These are phyloP conservation scores for Lenzites betulinus DNA, from an alignment of 768 basidiomycete genomes.

Conservation along the genomic window DNA sequence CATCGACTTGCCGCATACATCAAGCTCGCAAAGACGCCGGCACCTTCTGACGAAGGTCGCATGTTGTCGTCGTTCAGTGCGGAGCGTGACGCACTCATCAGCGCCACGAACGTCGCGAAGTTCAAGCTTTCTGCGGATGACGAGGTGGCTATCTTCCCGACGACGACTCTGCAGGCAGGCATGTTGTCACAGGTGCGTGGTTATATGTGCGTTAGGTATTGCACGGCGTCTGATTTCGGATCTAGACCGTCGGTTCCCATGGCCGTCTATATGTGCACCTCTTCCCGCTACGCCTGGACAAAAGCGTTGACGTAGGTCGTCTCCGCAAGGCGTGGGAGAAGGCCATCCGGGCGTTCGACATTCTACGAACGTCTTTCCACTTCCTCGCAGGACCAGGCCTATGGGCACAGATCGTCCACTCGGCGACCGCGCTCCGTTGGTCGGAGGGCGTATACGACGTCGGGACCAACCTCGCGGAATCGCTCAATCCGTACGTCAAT, in stretches of 20 bases:
- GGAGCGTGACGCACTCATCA: slow-evolving; percentile 7
- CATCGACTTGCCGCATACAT: slow-evolving; percentile 9
- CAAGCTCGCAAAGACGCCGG: background rate
- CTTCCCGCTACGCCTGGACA: slow-evolving; percentile 29
- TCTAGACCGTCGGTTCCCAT: slow-evolving; percentile 32
- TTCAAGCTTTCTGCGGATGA: slow-evolving; percentile 34
- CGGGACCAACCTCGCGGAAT: background rate
- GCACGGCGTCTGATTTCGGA: background rate
- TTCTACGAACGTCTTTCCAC: slow-evolving; percentile 52
- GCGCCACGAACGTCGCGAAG: slow-evolving; percentile 20
- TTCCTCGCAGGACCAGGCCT: slow-evolving; percentile 38
- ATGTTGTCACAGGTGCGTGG: slow-evolving; percentile 49
- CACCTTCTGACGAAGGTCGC: background rate
- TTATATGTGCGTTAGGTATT: background rate
- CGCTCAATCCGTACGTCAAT: slow-evolving; percentile 5
- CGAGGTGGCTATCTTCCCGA: slow-evolving; percentile 38
- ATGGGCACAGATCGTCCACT: slow-evolving; percentile 36
- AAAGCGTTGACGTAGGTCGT: slow-evolving; percentile 28
- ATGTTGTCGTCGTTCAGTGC: slow-evolving; percentile 1
- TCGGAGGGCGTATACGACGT: slow-evolving; percentile 13
- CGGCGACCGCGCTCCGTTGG: slow-evolving; percentile 29
- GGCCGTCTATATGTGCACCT: slow-evolving; percentile 37
- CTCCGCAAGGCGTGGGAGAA: slow-evolving; percentile 42
- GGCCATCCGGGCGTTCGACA: slow-evolving; percentile 36
- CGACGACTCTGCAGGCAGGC: slow-evolving; percentile 48